Evolutionary conservation across 1,284 basidiomycete species (phyloP).

Genomic region (Boletus sp.): DNA sequence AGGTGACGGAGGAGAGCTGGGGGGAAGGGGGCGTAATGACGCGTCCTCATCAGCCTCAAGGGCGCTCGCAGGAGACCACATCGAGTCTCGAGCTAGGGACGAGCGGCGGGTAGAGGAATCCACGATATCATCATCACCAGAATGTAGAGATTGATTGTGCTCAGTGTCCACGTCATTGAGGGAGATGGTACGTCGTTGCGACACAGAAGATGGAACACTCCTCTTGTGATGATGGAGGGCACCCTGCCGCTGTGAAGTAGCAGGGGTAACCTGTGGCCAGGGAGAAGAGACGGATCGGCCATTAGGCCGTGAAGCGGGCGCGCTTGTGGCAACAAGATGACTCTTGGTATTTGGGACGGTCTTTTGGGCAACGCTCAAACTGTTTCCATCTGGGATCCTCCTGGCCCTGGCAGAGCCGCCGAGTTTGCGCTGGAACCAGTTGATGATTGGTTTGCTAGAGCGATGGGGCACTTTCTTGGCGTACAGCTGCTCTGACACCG

Average conservation of each 20-base stretch:
- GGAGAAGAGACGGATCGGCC: conserved; percentile 33
- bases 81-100: conserved; percentile 60
- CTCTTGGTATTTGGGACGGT: conserved; percentile 16
- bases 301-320: conserved; percentile 28
- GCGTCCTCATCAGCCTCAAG: conserved; percentile 87
- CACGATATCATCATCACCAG: conserved; percentile 42
- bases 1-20: conserved; percentile 79
- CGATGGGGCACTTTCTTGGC: conserved; percentile 56
- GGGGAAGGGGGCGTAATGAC: conserved; percentile 80
- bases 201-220: conserved; percentile 34
- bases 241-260: conserved; percentile 28
- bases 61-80: conserved; percentile 70
- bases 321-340: conserved; percentile 13
- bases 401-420: conserved; percentile 58
- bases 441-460: conserved; percentile 82
- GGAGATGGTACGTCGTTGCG: conserved; percentile 58
- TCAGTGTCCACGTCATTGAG: conserved; percentile 49
- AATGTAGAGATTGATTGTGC: conserved; percentile 31
- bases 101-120: conserved; percentile 47
- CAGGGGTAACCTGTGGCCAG: conserved; percentile 19
- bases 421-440: conserved; percentile 88
- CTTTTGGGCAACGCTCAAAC: conserved; percentile 15
- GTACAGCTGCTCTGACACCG: conserved; percentile 33
- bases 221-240: conserved; percentile 24
- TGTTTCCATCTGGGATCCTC: conserved; percentile 37